These are phyloP conservation scores for Dimocarpus longan DNA, from an alignment of 345 rosid genomes.

Conservation along the genomic window DNA sequence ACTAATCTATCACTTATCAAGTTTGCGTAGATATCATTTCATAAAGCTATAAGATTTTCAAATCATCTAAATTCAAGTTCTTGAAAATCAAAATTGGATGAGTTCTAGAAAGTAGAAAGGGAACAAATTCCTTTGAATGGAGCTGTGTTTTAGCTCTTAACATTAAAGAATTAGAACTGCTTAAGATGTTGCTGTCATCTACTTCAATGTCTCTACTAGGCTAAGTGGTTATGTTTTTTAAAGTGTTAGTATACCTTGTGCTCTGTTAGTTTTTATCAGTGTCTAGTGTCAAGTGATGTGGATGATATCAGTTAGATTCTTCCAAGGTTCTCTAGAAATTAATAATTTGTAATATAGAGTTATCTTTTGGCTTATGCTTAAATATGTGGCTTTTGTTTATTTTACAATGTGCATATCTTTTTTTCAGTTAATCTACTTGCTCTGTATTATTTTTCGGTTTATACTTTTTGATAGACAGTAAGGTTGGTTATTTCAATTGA, in stretches of 20 bases:
- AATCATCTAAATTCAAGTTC: not conserved
- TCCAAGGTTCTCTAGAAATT: not conserved
- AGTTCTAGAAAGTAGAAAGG: not conserved
- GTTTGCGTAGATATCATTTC: constrained; percentile 8
- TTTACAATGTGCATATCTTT: not conserved
- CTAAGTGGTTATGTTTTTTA: not conserved
- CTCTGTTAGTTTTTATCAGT: not conserved
- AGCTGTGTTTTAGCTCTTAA: constrained; percentile 2
- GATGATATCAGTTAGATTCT: not conserved
- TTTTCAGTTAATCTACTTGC: constrained; percentile 14
- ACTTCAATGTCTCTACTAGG: not conserved
- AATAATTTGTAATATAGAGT: not conserved
- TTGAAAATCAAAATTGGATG: not conserved
- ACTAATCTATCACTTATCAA: not conserved
- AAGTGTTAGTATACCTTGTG: not conserved
- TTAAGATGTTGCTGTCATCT: not conserved
- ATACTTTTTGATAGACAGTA: constrained; percentile 10
- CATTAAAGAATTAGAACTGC: not conserved
- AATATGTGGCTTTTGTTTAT: not conserved
- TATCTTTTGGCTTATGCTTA: not conserved
- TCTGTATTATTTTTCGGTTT: constrained; percentile 15
- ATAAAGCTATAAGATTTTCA: not conserved
- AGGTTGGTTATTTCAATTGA: constrained; percentile 21
- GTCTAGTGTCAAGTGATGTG: not conserved
- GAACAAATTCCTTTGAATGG: not conserved